Conservation (phyloP, 257 asterid species). For the Paraleonurus japonicus region DNA sequence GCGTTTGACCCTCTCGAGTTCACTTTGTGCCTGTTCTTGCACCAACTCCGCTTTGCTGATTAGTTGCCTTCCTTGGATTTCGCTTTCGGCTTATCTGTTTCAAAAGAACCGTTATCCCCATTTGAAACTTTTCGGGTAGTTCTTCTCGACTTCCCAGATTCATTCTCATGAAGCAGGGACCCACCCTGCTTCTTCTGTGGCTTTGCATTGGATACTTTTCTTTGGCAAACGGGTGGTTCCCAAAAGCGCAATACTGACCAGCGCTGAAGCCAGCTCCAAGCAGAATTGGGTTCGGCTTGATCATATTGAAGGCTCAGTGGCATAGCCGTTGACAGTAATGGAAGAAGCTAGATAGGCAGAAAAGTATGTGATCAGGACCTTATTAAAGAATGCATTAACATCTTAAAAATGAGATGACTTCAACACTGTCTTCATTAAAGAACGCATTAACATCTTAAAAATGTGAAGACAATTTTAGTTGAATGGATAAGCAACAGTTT, state of each 20-base stretch:
- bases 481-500: neutral
- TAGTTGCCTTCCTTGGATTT: constrained; percentile 40
- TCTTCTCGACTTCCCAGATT: constrained; percentile 58
- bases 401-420: neutral
- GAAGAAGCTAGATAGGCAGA: constrained; percentile 52
- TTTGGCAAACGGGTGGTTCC: constrained; percentile 51
- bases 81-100: constrained; percentile 52
- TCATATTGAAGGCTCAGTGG: constrained; percentile 83
- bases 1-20: constrained; percentile 61
- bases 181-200: constrained; percentile 47
- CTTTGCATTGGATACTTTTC: constrained; percentile 36
- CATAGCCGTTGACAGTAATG: constrained; percentile 64
- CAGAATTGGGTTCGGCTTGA: constrained; percentile 59
- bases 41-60: constrained; percentile 46
- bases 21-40: constrained; percentile 60
- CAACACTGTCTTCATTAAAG: neutral
- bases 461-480: too few relatives aligned
- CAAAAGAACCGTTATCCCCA: constrained; percentile 48
- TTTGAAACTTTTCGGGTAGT: constrained; percentile 46
- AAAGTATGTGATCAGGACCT: constrained; percentile 1
- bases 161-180: constrained; percentile 35
- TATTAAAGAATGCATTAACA: neutral
- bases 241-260: constrained; percentile 73
- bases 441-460: neutral
- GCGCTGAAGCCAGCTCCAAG: constrained; percentile 81